Base-by-base conservation (phyloP, 2,329 filamentous ascomycete genomes). In the Coleophoma eucalyptorum region DNA sequence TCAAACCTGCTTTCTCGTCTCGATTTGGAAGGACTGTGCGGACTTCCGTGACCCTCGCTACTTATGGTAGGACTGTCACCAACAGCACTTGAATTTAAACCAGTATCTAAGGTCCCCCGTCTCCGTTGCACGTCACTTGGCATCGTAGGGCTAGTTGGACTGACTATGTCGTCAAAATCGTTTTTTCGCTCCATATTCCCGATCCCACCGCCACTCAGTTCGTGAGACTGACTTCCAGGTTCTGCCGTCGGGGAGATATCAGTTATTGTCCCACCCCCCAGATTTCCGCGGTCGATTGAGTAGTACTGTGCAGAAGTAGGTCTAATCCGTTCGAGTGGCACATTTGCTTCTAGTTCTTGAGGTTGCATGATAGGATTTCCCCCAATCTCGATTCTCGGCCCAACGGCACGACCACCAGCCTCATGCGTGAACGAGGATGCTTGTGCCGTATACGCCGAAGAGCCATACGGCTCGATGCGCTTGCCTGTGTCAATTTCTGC, bases 331-430 rank as follows among this genome's bases (percentile, higher is more conserved):
- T 18, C 43, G 48, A 46, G n/a, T 41, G 54, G 54, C 3, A 51
- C 50, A 33, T 53, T 49, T 16, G 54, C 58, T 40, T 56, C 53
- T n/a, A 61, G 21, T 37, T 60, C 59, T 40, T 62, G 59, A 16
- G 59, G 59, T 43, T 55, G 48, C 58, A 62, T 62, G 33, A 62
- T 56, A n/a, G 58, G 59, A 43, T 55, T 52, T 4, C 58, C 59
- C 33, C 47, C 49, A 15, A 59, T 59, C 50, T 62, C 59, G 31
- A 60, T 43, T 40, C 56, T 56, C 15, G 21, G 19, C 16, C 3
- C 19, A 5, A 44, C 21, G 11, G 56, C 52, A 33, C 56, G 53
- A 3, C 49, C 43, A 0, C 58, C 58, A 10, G 46, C 52, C 45
- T 62, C 59, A 16, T 21, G 48, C 0, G 54, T 54, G 16, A 49